A percentile compares a stretch with the other conserved stretches of the same genome.
Conservation (phyloP, 73 alveolate genomes). For the Paramecium sexaurelia region DNA sequence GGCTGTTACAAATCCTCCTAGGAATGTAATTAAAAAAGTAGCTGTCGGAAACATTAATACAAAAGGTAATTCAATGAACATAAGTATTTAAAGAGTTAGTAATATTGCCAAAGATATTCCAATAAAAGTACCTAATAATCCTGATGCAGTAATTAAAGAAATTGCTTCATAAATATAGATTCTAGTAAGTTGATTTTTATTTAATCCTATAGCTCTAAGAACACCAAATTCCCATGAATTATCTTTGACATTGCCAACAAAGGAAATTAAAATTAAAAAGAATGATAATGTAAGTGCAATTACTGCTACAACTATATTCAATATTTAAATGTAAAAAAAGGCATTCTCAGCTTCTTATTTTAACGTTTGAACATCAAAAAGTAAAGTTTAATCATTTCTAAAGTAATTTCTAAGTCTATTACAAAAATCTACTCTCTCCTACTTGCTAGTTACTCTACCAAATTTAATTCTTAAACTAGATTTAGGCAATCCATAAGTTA, state of each 20-base stretch:
- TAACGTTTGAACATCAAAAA: conserved; percentile 76
- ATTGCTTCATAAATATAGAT: conserved; percentile 94
- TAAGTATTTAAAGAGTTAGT: conserved; percentile 88
- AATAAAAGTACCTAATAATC: conserved; percentile 87
- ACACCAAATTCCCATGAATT: conserved; percentile 96
- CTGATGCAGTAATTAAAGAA: conserved; percentile 84
- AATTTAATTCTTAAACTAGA: conserved; percentile 67
- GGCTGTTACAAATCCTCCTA: conserved; percentile 85
- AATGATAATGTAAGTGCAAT: conserved; percentile 90
- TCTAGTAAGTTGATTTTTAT: conserved; percentile 82
- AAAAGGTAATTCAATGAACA: conserved; percentile 95
- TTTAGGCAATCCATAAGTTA: conserved; percentile 73
- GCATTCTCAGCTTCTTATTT: conserved; percentile 79
- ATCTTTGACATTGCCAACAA: conserved; percentile 92
- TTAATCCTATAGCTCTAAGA: conserved; percentile 93
- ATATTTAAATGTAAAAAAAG: conserved; percentile 76
- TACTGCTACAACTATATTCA: conserved; percentile 86
- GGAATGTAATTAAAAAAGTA: conserved; percentile 78
- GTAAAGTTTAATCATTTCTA: conserved; percentile 76
- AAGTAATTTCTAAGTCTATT: conserved; percentile 86
- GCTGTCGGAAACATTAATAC: conserved; percentile 87
- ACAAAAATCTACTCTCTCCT: conserved; percentile 75
- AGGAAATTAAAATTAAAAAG: conserved; percentile 91
- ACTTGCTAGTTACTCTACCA: not conserved
- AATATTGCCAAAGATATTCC: conserved; percentile 92